Conservation (phyloP, 306 rosid species). For the Citrullus mucosospermus region DNA sequence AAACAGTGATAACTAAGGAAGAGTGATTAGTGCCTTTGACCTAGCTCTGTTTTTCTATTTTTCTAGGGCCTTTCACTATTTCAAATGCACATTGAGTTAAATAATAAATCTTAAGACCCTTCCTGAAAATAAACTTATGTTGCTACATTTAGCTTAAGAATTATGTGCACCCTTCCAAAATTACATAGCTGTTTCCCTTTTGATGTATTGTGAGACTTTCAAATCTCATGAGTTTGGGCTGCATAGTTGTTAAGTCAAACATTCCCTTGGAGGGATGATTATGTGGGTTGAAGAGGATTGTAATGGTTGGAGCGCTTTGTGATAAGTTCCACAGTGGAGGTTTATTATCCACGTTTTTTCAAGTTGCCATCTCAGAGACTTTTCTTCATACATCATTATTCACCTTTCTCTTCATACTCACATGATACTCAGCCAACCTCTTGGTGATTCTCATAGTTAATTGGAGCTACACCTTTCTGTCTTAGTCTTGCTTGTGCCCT, state of each 20-base stretch:
- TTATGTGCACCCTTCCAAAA: no score
- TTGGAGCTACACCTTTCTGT: background rate
- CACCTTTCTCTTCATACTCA: background rate
- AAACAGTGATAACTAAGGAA: background rate
- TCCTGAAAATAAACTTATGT: no score
- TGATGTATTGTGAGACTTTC: no score
- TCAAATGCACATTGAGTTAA: no score
- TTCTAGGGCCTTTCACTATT: background rate
- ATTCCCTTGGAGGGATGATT: background rate
- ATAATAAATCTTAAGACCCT: no score
- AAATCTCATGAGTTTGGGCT: no score
- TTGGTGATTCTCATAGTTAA: background rate
- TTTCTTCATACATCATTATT: background rate
- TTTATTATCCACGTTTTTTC: background rate
- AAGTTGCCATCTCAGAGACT: background rate
- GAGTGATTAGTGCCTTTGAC: background rate
- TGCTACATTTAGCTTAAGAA: no score
- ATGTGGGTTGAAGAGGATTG: background rate
- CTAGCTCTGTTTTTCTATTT: background rate
- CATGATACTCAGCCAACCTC: background rate
- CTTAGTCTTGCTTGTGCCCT: background rate
- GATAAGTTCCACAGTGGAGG: background rate
- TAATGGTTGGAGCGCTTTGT: background rate
- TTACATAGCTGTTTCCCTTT: no score
- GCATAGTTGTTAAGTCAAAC: no score